Conservation (phyloP, 768 basidiomycete species). For the Suillus cothurnatus region DNA sequence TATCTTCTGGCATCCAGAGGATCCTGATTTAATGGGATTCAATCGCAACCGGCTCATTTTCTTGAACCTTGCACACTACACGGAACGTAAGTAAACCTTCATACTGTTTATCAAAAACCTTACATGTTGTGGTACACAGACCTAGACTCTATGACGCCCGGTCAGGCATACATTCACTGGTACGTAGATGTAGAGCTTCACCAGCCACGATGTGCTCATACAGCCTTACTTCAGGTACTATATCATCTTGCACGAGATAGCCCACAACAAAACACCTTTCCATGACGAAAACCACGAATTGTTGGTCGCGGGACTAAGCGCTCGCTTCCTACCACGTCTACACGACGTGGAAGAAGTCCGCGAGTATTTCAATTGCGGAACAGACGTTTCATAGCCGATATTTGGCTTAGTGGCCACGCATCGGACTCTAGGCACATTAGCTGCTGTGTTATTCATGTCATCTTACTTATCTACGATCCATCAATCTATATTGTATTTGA, state of each 20-base stretch:
- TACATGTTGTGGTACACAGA: neutral
- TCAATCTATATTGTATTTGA: neutral
- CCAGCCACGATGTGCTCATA: neutral
- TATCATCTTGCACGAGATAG: conserved; percentile 30
- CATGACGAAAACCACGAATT: conserved; percentile 30
- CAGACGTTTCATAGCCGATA: neutral
- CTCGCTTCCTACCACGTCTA: neutral
- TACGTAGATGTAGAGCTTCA: neutral
- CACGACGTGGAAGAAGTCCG: neutral
- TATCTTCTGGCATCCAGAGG: conserved; percentile 16
- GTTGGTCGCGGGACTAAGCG: conserved; percentile 15
- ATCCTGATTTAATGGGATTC: conserved; percentile 18
- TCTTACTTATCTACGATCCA: neutral
- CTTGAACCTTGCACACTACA: conserved; percentile 19
- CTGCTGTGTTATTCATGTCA: neutral
- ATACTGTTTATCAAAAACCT: neutral
- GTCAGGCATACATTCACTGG: conserved; percentile 4
- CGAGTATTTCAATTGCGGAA: neutral
- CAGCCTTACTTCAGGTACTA: conserved; percentile 22
- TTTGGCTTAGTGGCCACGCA: neutral
- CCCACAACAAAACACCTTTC: conserved; percentile 25
- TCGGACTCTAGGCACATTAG: neutral
- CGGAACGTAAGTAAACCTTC: conserved; percentile 8
- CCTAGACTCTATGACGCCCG: neutral
- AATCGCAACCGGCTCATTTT: conserved; percentile 18